Percentiles rank a stretch among this genome's conserved stretches.
phyloP scores from a whole-genome alignment of 441 rosid species.

The Brassica hybrid region DNA sequence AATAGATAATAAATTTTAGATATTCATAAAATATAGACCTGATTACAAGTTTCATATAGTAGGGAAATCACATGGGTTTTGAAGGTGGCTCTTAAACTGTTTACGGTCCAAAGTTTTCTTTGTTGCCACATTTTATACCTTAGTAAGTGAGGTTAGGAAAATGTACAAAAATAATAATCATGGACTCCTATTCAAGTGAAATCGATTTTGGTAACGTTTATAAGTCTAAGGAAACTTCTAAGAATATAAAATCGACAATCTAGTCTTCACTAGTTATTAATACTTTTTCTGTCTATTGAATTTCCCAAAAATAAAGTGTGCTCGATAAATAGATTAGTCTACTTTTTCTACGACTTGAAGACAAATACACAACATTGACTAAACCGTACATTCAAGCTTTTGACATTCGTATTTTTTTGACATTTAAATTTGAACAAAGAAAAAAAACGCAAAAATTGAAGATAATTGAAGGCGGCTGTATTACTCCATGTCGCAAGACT shows the following conservation, averaged over 20 bases:
- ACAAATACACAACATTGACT: constrained; percentile 31
- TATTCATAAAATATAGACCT: background rate
- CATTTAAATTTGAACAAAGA: constrained; percentile 34
- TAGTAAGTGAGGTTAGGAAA: background rate
- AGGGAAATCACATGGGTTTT: background rate
- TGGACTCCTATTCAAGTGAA: background rate
- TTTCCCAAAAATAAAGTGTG: no score
- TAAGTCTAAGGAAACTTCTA: background rate
- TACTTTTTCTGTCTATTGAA: background rate
- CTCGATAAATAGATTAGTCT: background rate
- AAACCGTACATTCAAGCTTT: constrained; percentile 27
- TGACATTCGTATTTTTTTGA: constrained; percentile 43
- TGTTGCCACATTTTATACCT: background rate
- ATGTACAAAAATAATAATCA: background rate
- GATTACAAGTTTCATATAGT: background rate
- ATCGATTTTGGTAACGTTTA: background rate
- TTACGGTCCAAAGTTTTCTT: background rate
- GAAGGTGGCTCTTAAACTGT: background rate
- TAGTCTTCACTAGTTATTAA: background rate
- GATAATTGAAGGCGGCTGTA: constrained; percentile 24
- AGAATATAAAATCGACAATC: background rate
- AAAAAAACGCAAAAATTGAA: background rate
- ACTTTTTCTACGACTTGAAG: constrained; percentile 2
- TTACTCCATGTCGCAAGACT: constrained; percentile 13
- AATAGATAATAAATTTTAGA: background rate